Evolutionary conservation across 176 grass and related monocot species (phyloP).

Genomic region (Lolium perenne): DNA sequence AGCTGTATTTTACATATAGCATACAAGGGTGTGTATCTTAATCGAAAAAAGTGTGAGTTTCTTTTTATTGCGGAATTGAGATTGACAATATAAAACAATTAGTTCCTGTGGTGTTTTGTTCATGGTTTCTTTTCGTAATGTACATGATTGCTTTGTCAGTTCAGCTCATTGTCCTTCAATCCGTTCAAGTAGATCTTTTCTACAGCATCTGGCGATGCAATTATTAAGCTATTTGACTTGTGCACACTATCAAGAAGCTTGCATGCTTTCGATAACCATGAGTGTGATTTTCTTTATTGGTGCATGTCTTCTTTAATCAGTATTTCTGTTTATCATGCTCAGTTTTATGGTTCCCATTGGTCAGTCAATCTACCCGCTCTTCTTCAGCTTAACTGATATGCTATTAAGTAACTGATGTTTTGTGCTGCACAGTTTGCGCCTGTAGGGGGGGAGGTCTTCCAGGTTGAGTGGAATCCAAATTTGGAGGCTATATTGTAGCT

Average conservation of each 20-base stretch:
- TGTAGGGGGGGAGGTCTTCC: constrained; percentile 72
- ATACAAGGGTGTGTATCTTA: too few relatives aligned
- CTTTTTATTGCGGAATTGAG: too few relatives aligned
- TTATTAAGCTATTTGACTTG: constrained; percentile 82
- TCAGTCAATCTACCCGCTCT: not conserved
- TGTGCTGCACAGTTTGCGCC: constrained; percentile 37
- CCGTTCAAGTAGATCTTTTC: constrained; percentile 74
- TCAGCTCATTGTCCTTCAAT: too few relatives aligned
- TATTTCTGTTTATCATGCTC: not conserved
- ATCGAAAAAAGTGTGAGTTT: too few relatives aligned
- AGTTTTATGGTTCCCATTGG: not conserved
- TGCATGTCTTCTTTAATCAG: not conserved
- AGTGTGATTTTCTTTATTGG: constrained; percentile 47
- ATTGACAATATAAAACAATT: too few relatives aligned
- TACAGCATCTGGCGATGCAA: constrained; percentile 81
- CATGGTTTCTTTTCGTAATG: too few relatives aligned
- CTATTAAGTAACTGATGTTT: not conserved
- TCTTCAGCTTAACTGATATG: constrained; percentile 12
- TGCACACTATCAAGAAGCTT: constrained; percentile 66
- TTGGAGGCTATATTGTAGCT: constrained; percentile 51
- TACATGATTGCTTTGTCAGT: too few relatives aligned
- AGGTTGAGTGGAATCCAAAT: constrained; percentile 94
- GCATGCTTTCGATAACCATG: constrained; percentile 39
- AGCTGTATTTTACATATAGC: too few relatives aligned
- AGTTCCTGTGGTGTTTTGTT: too few relatives aligned